Conservation (phyloP, 148 eudicot genomes). For the Vaccinium macrocarpon region DNA sequence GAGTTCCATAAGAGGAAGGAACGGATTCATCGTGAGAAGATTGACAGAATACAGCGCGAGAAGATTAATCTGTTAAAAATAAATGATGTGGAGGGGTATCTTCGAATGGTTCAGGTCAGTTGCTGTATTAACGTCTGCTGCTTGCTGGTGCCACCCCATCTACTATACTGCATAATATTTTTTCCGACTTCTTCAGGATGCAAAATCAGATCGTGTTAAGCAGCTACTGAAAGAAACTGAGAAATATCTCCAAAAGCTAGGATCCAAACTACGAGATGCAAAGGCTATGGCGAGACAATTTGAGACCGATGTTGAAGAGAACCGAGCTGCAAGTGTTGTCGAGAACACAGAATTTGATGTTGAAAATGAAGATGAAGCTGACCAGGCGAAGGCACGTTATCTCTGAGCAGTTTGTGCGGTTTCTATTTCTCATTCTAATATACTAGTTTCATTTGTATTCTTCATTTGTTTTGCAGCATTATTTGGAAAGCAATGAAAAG, state of each 20-base stretch:
- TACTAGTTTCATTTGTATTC: background rate
- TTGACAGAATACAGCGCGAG: slow-evolving; percentile 98
- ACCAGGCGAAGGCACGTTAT: slow-evolving; percentile 87
- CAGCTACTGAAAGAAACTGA: slow-evolving; percentile 94
- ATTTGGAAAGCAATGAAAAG: slow-evolving; percentile 97
- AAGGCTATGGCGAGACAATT: slow-evolving; percentile 48
- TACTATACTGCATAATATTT: slow-evolving; percentile 5
- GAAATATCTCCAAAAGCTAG: slow-evolving; percentile 89
- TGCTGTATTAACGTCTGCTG: background rate
- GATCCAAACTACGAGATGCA: slow-evolving; percentile 81
- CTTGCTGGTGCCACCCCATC: background rate
- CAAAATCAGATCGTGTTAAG: slow-evolving; percentile 94
- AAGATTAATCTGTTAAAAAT: slow-evolving; percentile 91
- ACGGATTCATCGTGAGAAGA: slow-evolving; percentile 89
- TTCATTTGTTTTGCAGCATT: slow-evolving; percentile 63
- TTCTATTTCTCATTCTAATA: slow-evolving; percentile 5
- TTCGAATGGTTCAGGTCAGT: slow-evolving; percentile 96
- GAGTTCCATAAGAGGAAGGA: slow-evolving; percentile 98
- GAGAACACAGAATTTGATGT: slow-evolving; percentile 49
- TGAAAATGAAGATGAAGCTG: slow-evolving; percentile 83
- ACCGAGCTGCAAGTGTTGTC: slow-evolving; percentile 32
- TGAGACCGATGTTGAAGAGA: slow-evolving; percentile 67
- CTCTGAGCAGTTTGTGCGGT: background rate
- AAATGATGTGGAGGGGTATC: slow-evolving; percentile 98
- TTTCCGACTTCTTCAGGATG: slow-evolving; percentile 50